Evolutionary conservation across 2,329 filamentous ascomycete species (phyloP).

Genomic region (Fusarium anthophilum): DNA sequence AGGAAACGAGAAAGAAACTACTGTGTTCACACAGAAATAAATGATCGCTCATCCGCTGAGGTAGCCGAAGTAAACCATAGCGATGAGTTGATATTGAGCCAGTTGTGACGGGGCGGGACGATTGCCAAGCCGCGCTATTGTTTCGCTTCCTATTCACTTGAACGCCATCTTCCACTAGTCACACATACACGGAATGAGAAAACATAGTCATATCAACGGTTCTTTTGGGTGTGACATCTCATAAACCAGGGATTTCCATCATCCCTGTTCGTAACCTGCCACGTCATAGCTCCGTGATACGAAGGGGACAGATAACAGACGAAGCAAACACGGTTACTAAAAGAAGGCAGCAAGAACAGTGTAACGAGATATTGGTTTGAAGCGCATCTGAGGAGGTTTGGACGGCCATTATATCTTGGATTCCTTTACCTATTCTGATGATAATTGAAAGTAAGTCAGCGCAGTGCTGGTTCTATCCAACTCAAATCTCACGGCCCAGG

Average conservation of each 20-base stretch:
- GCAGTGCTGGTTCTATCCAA: fast-evolving
- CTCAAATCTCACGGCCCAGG: background rate
- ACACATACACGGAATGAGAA: fast-evolving
- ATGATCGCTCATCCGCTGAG: fast-evolving
- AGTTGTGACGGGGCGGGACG: background rate
- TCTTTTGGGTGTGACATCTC: background rate
- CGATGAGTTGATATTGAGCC: background rate
- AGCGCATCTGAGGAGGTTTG: fast-evolving
- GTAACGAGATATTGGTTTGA: too few relatives aligned
- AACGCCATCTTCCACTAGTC: background rate
- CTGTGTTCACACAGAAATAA: fast-evolving
- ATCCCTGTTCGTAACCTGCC: fast-evolving
- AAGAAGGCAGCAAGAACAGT: too few relatives aligned
- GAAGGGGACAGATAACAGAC: too few relatives aligned
- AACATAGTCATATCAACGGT: background rate
- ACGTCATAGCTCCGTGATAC: background rate
- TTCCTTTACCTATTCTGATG: fast-evolving
- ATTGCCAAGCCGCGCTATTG: background rate
- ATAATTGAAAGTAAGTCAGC: fast-evolving
- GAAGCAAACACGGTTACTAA: too few relatives aligned
- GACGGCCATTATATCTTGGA: fast-evolving
- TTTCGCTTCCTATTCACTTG: background rate
- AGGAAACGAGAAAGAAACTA: fast-evolving
- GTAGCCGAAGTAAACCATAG: background rate
- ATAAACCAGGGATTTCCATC: background rate